phyloP scores from a whole-genome alignment of 805 yeast genomes.

The Naumovozyma dairenensis region DNA sequence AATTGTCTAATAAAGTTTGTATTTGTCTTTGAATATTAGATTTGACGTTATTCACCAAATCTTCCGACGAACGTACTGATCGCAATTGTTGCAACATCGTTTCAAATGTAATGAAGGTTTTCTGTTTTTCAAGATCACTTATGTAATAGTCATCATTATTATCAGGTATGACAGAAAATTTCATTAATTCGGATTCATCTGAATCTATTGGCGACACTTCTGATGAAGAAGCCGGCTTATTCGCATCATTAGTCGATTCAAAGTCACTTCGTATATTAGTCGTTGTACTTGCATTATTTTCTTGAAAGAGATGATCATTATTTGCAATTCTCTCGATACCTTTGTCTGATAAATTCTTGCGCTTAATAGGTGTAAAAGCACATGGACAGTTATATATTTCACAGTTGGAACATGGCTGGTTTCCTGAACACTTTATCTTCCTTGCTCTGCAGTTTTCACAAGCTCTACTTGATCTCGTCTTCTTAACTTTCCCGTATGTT shows the following conservation, averaged over 20 bases:
- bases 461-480: conserved; percentile 10
- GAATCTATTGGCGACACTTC: too few species aligned
- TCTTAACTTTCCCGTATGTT: not conserved
- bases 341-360: not conserved
- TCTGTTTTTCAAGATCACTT: conserved; percentile 14
- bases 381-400: conserved; percentile 25
- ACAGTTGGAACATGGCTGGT: conserved; percentile 25
- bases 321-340: not conserved
- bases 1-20: conserved; percentile 6
- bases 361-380: conserved; percentile 6
- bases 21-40: conserved; percentile 13
- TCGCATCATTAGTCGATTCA: too few species aligned
- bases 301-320: too few species aligned
- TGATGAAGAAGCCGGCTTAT: too few species aligned
- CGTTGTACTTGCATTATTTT: too few species aligned
- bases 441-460: conserved; percentile 28
- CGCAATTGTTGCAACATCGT: conserved; percentile 10
- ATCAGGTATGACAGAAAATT: too few species aligned
- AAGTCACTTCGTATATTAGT: too few species aligned
- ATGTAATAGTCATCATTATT: conserved; percentile 12
- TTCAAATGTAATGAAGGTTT: conserved; percentile 11
- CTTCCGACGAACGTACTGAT: conserved; percentile 6
- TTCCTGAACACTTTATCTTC: conserved; percentile 29
- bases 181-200: too few species aligned
- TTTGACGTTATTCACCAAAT: conserved; percentile 8